Base-by-base conservation (phyloP, 371 early-diverging fungal genomes). In the Rhizopus sp. region DNA sequence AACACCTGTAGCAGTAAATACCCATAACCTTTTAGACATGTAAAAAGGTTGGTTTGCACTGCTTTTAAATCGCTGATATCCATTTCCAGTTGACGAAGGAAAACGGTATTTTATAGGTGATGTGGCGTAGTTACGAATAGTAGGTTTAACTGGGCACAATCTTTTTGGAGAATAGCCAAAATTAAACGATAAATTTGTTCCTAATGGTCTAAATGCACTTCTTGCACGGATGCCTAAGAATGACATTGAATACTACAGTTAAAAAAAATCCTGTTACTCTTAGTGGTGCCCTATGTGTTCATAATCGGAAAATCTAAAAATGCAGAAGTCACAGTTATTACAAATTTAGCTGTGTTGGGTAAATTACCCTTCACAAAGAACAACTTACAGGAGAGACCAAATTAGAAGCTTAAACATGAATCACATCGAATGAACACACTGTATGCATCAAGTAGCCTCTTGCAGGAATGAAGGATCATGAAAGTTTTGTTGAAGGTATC, bases 1-100 rank as follows among this genome's bases (percentile, higher is more conserved):
- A 1, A 68, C 66, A 7, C 74, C 80, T 33, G 80, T 76, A 2
- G 67, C 80, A 6, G 65, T 35, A 53, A 69, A 67, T 4, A 79
- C 56, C 69, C 68, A 74, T 8, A 74, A 34, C 12, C 75, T 59
- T 37, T 60, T 69, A 0, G 75, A 75, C 30, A 34, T 53, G 34
- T 71, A 73, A 37, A 75, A 75, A 12, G 75, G 66, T 17, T 40
- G 9, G 4, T 37, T 40, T 6, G 53, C 34, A 48, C 60, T 60
- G n/a, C 64, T 51, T 38, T 46, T 17, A 38, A 78, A 78, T 7
- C 78, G 70, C 46, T 47, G 60, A 44, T 78, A 78, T 16, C 45
- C 44, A 34, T 54, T 35, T 1, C 39, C 23, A 3, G 31, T 8
- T 17, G 53, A 29, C 0, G 31, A 31, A 8, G 63, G 58, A 5